phyloP scores from a whole-genome alignment of 768 basidiomycete genomes.

The Lactarius hengduanensis region DNA sequence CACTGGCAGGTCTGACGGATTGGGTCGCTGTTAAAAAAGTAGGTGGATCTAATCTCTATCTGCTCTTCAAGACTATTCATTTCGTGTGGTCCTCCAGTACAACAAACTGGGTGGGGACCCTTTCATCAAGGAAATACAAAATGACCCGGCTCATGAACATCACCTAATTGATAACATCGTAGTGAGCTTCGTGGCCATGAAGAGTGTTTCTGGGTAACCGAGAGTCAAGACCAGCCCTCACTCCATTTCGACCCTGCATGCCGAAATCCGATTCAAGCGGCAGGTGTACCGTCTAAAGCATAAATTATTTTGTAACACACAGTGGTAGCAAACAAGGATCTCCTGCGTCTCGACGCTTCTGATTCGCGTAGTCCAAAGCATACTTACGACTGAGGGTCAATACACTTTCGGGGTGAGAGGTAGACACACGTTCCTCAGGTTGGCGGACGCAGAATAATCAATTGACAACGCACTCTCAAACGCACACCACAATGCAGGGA shows the following conservation, averaged over 20 bases:
- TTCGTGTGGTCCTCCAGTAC: constrained; percentile 49
- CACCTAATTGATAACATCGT: constrained; percentile 62
- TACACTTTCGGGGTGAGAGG: background rate
- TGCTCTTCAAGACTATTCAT: constrained; percentile 32
- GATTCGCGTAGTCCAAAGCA: background rate
- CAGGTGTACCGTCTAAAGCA: background rate
- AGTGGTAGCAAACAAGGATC: background rate
- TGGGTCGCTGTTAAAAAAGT: constrained; percentile 79
- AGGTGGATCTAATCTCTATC: constrained; percentile 21
- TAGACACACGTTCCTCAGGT: background rate
- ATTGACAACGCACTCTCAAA: background rate
- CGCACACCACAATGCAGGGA: background rate
- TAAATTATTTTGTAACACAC: background rate
- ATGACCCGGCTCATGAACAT: constrained; percentile 39
- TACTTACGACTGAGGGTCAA: background rate
- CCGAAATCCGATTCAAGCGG: background rate
- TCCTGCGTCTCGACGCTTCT: background rate
- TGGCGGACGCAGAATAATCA: background rate
- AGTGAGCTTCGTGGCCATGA: constrained; percentile 78
- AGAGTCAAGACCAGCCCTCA: background rate
- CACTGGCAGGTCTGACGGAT: constrained; percentile 54
- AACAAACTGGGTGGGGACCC: constrained; percentile 66
- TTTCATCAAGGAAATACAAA: constrained; percentile 38
- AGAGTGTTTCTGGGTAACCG: constrained; percentile 50
- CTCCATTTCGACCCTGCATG: background rate